Percentiles rank a stretch among this genome's conserved stretches.
Conservation (phyloP, 805 yeast genomes). For the Wickerhamiella vanderwaltii region DNA sequence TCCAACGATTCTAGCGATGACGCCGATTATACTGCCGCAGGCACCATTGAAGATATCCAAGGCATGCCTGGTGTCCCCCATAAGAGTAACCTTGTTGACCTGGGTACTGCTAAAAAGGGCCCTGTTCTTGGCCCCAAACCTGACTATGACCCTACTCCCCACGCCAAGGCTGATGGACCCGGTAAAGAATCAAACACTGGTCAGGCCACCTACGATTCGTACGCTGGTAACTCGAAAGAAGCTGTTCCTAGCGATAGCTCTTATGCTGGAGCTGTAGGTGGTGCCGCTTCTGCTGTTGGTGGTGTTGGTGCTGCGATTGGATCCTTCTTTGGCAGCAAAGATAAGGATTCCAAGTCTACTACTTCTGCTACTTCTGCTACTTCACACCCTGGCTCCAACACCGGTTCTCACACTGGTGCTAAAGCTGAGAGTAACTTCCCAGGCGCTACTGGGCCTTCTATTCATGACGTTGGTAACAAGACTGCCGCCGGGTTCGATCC, state of each 20-base stretch:
- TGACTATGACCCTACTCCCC: slow-evolving; percentile 9
- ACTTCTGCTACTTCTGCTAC: background rate
- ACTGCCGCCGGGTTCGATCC: slow-evolving; percentile 7
- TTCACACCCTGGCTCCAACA: background rate
- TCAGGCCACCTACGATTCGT: slow-evolving; percentile 4
- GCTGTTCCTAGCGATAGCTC: background rate
- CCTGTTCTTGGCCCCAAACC: slow-evolving; percentile 16
- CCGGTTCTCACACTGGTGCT: background rate
- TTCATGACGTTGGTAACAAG: slow-evolving; percentile 7
- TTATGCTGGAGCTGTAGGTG: slow-evolving; percentile 1
- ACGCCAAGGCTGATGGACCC: slow-evolving; percentile 6
- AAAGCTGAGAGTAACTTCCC: slow-evolving; percentile 3
- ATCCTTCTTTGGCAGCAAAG: background rate
- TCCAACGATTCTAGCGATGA: background rate
- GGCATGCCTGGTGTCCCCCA: slow-evolving; percentile 22
- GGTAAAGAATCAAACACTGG: slow-evolving; percentile 1
- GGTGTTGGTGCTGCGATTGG: slow-evolving; percentile 10
- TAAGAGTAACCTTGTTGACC: slow-evolving; percentile 19
- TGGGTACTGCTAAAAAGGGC: slow-evolving; percentile 21
- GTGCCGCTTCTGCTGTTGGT: slow-evolving; percentile 6
- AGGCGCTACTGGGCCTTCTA: slow-evolving; percentile 9
- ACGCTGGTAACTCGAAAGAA: slow-evolving; percentile 1
- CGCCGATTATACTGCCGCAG: slow-evolving; percentile 1
- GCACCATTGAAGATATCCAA: slow-evolving; percentile 17
- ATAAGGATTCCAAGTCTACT: background rate